Evolutionary conservation across 768 basidiomycete species (phyloP).

Genomic region (Boletus vermiculosoides): DNA sequence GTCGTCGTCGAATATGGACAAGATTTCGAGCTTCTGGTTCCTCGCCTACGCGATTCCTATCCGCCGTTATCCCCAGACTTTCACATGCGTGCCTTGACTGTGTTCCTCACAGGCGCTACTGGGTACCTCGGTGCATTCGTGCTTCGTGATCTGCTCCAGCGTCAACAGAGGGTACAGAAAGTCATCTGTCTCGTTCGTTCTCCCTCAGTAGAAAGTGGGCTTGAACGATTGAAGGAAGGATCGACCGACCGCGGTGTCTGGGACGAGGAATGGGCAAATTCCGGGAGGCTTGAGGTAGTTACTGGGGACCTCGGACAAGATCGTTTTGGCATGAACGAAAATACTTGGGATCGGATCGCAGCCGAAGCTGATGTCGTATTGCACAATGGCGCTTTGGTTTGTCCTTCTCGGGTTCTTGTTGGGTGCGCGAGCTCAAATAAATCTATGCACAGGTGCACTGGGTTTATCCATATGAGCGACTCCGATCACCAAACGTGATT

Average conservation of each 20-base stretch:
- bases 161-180: slow-evolving; percentile 64
- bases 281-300: slow-evolving; percentile 72
- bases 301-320: slow-evolving; percentile 79
- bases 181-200: slow-evolving; percentile 93
- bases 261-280: slow-evolving; percentile 77
- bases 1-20: slow-evolving; percentile 67
- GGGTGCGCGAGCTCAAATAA: not conserved
- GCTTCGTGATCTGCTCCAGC: slow-evolving; percentile 71
- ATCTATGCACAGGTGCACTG: slow-evolving; percentile 78
- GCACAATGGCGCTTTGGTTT: slow-evolving; percentile 95
- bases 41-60: slow-evolving; percentile 61
- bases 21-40: slow-evolving; percentile 67
- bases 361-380: slow-evolving; percentile 77
- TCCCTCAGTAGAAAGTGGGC: slow-evolving; percentile 54
- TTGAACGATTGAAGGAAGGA: slow-evolving; percentile 67
- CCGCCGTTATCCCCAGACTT: slow-evolving; percentile 59
- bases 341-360: slow-evolving; percentile 65
- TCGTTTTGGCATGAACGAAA: slow-evolving; percentile 66
- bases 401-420: slow-evolving; percentile 28
- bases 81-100: slow-evolving; percentile 52
- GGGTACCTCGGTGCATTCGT: slow-evolving; percentile 97
- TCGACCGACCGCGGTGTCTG: slow-evolving; percentile 82
- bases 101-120: slow-evolving; percentile 96
- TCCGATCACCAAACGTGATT: slow-evolving; percentile 90
- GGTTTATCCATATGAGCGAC: slow-evolving; percentile 96